These are phyloP conservation scores for Diatrype stigma DNA, from an alignment of 2,329 filamentous ascomycete genomes.

Conservation along the genomic window DNA sequence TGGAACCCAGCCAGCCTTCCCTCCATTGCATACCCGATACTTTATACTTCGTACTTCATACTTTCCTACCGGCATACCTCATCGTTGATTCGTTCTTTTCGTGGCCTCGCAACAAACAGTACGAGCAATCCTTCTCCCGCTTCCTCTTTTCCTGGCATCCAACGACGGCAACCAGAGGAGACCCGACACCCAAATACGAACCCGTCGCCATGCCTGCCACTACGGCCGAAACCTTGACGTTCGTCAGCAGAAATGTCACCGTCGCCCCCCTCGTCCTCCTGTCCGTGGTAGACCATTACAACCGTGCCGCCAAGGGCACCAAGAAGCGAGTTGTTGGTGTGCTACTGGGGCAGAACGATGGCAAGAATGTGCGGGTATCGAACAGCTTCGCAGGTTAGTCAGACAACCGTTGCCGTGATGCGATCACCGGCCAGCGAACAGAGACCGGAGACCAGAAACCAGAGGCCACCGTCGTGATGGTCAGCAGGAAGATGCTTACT, in stretches of 20 bases:
- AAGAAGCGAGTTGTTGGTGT: slow-evolving; percentile 88
- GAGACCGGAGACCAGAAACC: too few relatives aligned
- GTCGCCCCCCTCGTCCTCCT: slow-evolving; percentile 97
- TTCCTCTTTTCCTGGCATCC: too few relatives aligned
- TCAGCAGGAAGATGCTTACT: neutral
- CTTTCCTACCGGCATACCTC: too few relatives aligned
- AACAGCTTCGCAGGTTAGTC: slow-evolving; percentile 93
- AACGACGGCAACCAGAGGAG: neutral
- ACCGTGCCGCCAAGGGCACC: slow-evolving; percentile 84
- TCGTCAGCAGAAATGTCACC: slow-evolving; percentile 91
- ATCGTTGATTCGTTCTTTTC: too few relatives aligned
- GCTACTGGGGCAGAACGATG: slow-evolving; percentile 90
- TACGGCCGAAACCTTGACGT: slow-evolving; percentile 91
- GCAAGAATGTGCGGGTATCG: slow-evolving; percentile 92
- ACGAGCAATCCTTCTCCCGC: too few relatives aligned
- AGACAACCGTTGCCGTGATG: neutral
- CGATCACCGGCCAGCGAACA: too few relatives aligned
- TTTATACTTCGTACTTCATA: too few relatives aligned
- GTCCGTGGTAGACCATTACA: slow-evolving; percentile 97
- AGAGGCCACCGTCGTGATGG: neutral
- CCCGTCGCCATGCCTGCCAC: slow-evolving; percentile 75
- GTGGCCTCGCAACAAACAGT: too few relatives aligned
- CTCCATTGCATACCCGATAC: too few relatives aligned
- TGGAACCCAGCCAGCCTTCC: too few relatives aligned
- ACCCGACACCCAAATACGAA: neutral